Conservation (phyloP, 169 alveolate species). For the Cryptosporidium tyzzeri region DNA sequence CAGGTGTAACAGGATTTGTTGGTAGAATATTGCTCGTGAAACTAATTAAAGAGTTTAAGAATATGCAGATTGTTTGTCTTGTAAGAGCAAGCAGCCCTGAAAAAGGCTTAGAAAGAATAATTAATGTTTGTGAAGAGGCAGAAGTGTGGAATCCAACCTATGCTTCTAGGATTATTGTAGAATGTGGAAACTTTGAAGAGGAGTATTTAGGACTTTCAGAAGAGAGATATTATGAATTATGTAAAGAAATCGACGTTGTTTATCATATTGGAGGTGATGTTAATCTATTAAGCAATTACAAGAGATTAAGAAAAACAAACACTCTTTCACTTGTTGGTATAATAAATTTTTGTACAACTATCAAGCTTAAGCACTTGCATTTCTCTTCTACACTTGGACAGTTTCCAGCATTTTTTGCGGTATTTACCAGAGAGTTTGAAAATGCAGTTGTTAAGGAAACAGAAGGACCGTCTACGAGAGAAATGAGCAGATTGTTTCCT, state of each 20-base stretch:
- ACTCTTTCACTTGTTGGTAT: constrained; percentile 77
- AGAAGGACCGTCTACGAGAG: constrained; percentile 77
- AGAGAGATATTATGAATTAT: constrained; percentile 77
- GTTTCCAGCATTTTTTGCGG: constrained; percentile 82
- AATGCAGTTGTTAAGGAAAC: constrained; percentile 76
- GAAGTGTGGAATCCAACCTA: constrained; percentile 79
- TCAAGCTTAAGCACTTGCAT: constrained; percentile 78
- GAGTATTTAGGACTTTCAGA: constrained; percentile 78
- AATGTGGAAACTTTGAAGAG: constrained; percentile 80
- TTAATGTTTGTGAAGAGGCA: constrained; percentile 81
- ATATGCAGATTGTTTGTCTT: constrained; percentile 77
- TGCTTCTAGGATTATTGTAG: constrained; percentile 75
- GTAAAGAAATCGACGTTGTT: constrained; percentile 79
- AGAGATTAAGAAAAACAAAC: constrained; percentile 80
- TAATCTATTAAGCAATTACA: constrained; percentile 80
- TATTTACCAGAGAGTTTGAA: constrained; percentile 78
- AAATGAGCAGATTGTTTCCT: constrained; percentile 81
- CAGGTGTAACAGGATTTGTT: constrained; percentile 75
- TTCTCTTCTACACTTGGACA: constrained; percentile 83
- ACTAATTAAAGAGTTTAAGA: constrained; percentile 54
- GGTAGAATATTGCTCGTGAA: constrained; percentile 79
- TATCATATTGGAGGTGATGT: constrained; percentile 85
- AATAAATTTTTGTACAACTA: constrained; percentile 78
- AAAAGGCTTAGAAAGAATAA: constrained; percentile 78
- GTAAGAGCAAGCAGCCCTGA: constrained; percentile 79